Percentiles rank a stretch among this genome's conserved stretches.
Conservation (phyloP, 2,329 filamentous ascomycete genomes). For the Talaromyces sp. region DNA sequence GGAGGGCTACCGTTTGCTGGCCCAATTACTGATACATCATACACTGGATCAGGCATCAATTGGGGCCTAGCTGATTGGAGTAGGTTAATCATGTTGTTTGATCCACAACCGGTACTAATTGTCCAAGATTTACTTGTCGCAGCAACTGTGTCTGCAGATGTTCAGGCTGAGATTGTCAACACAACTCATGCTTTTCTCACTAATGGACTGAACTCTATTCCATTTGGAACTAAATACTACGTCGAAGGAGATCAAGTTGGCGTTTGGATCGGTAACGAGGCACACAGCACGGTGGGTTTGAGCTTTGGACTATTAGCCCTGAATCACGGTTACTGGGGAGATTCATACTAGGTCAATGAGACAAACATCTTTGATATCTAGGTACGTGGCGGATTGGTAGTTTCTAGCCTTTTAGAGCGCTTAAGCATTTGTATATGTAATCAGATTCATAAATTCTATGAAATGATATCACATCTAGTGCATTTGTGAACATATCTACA, state of each 20-base stretch:
- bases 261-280: slow-evolving; percentile 33
- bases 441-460: not conserved
- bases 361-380: not conserved
- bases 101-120: not conserved
- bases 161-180: not conserved
- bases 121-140: not conserved
- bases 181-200: slow-evolving; percentile 40
- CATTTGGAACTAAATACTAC: slow-evolving; percentile 45
- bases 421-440: not conserved
- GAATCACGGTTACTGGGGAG: slow-evolving; percentile 25
- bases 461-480: not conserved
- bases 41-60: not conserved
- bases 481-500: too few species aligned
- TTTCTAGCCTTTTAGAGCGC: not conserved
- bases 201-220: slow-evolving; percentile 44
- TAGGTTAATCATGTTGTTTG: not conserved
- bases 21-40: not conserved
- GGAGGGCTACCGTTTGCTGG: not conserved
- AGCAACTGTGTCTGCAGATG: not conserved
- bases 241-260: slow-evolving; percentile 34
- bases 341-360: not conserved
- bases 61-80: not conserved
- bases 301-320: slow-evolving; percentile 44
- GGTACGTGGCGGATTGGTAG: too few species aligned
- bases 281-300: slow-evolving; percentile 43